These are phyloP conservation scores for Didymella sp. DNA, from an alignment of 2,329 filamentous ascomycete species.

Conservation along the genomic window DNA sequence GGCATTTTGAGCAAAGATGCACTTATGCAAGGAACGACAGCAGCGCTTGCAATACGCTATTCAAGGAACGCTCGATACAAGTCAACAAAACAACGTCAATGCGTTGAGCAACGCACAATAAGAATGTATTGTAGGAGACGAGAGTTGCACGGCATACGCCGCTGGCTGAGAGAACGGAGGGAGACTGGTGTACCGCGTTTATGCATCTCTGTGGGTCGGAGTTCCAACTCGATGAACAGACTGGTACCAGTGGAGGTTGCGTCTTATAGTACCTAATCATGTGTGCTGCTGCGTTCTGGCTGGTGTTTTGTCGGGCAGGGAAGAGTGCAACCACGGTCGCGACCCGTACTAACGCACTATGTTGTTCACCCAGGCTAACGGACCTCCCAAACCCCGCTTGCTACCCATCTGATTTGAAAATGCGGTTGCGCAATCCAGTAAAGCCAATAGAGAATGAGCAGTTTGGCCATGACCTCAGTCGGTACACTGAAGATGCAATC, in stretches of 20 bases:
- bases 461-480: background rate
- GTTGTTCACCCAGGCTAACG: background rate
- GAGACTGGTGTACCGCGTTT: background rate
- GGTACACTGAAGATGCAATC: background rate
- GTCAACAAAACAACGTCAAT: background rate
- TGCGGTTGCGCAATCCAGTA: background rate
- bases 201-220: slow-evolving; percentile 1
- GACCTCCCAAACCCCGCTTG: background rate
- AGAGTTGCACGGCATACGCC: no score
- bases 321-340: slow-evolving; percentile 1
- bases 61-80: background rate
- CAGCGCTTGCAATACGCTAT: background rate
- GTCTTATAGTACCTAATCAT: background rate
- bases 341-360: background rate
- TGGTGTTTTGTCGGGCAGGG: background rate
- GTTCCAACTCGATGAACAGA: background rate
- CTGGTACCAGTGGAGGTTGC: background rate
- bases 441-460: background rate
- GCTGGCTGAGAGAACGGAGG: background rate
- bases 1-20: background rate
- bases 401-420: background rate
- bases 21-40: background rate
- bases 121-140: background rate
- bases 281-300: slow-evolving; percentile 14
- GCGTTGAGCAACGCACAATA: background rate